Evolutionary conservation across 441 rosid species (phyloP), one percentile per base, ranked within the genome.

Genomic region (Kokia cookei): DNA sequence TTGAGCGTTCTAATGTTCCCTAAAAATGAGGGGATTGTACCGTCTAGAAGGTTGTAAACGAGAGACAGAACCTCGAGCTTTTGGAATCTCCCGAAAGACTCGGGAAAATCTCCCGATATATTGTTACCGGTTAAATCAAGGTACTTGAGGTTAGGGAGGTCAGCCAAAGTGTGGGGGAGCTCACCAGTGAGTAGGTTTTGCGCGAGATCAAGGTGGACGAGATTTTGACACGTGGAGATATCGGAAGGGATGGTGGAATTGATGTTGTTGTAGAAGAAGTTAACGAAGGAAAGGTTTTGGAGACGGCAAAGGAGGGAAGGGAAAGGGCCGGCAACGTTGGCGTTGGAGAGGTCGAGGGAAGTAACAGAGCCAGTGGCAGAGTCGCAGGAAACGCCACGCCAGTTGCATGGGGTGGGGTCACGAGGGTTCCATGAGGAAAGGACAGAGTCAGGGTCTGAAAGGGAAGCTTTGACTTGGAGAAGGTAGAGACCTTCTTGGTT

Each of bases 41-140:
- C 96, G 29, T 91, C 91, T 1, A 96, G 71, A 32, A 96, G 90
- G 76, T 96, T 96, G 72, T 83, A 82, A 7, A 96, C 93, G 0
- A 96, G 83, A 58, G 99, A 89, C 27, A 96, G 74, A 3, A 93
- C 98, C 78, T 96, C 97, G 9, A 96, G 96, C 32, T 79, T 91
- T n/a, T 77, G 84, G 67, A 96, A 96, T 22, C 73, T 61, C 1
- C 89, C 96, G 54, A 89, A 93, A 22, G 90, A 82, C 17, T 74
- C 87, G 15, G 99, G 98, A 67, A 96, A 86, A 9, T 86, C 88
- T 3, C 98, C 99, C 65, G 99, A 93, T 80, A 96, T 87, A 81
- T 91, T 96, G 77, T 96, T 93, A 0, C 87, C 97, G 6, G 97
- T 82, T 13, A 96, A 82, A 80, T 93, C 97, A 27, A 96, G 87